A percentile compares a stretch with the other conserved stretches of the same genome.
Conservation (phyloP, 2,329 filamentous ascomycete genomes). For the Hypoxylon sp. region DNA sequence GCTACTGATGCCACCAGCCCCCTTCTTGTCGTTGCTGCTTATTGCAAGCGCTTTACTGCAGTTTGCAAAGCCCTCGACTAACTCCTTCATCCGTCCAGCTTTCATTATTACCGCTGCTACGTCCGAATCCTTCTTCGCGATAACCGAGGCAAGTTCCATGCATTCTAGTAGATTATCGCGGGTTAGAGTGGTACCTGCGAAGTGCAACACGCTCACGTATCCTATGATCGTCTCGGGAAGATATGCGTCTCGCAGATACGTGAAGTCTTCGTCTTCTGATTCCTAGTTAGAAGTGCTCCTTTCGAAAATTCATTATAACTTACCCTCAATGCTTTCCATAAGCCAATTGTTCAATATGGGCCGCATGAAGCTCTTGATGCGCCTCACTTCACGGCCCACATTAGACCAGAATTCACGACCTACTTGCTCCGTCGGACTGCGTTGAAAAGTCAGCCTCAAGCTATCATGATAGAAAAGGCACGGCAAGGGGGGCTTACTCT, state of each 20-base stretch:
- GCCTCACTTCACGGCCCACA: slow-evolving; percentile 69
- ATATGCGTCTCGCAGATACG: slow-evolving; percentile 79
- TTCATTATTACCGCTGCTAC: slow-evolving; percentile 75
- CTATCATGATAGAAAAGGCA: neutral
- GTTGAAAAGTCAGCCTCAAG: slow-evolving; percentile 51
- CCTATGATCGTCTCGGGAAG: slow-evolving; percentile 88
- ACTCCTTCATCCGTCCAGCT: slow-evolving; percentile 78
- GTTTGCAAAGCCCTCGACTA: slow-evolving; percentile 82
- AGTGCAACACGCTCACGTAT: slow-evolving; percentile 85
- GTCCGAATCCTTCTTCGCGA: slow-evolving; percentile 80
- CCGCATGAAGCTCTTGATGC: slow-evolving; percentile 69
- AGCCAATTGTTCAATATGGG: slow-evolving; percentile 78
- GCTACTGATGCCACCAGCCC: slow-evolving; percentile 66
- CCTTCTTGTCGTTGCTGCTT: slow-evolving; percentile 69
- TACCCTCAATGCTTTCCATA: slow-evolving; percentile 68
- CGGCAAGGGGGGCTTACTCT: slow-evolving; percentile 62
- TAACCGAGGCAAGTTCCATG: slow-evolving; percentile 85
- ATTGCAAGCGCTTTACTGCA: slow-evolving; percentile 80
- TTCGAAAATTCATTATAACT: slow-evolving; percentile 43
- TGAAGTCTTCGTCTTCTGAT: slow-evolving; percentile 72
- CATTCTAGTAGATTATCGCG: slow-evolving; percentile 84
- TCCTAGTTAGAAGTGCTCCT: slow-evolving; percentile 27
- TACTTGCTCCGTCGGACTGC: slow-evolving; percentile 54
- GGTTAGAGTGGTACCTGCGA: slow-evolving; percentile 80
- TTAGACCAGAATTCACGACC: slow-evolving; percentile 66